Conservation (phyloP, 2,329 filamentous ascomycete genomes). For the Zelopaecilomyces penicillatus region DNA sequence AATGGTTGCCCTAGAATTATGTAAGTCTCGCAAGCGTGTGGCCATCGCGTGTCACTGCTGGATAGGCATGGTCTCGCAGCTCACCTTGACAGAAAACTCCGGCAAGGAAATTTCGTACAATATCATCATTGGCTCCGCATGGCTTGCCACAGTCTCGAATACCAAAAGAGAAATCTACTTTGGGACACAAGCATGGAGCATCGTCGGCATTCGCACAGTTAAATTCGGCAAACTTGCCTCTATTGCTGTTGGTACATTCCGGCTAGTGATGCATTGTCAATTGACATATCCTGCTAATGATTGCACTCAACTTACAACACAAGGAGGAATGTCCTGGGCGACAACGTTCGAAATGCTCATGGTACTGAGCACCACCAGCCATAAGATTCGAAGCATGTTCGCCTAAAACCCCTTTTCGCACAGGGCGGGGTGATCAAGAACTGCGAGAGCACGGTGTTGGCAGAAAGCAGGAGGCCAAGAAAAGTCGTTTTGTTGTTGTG, state of each 20-base stretch:
- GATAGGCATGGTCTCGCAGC: not conserved
- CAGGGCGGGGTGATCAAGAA: too few relatives aligned
- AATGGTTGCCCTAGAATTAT: conserved; percentile 5
- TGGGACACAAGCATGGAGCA: conserved; percentile 32
- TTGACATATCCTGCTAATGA: too few relatives aligned
- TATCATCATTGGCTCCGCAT: conserved; percentile 20
- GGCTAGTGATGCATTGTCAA: conserved; percentile 11
- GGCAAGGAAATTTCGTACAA: conserved; percentile 19
- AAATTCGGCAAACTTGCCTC: conserved; percentile 14
- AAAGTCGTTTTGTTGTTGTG: too few relatives aligned
- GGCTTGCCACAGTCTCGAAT: conserved; percentile 26
- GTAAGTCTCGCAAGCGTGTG: not conserved
- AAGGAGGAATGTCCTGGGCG: conserved; percentile 16
- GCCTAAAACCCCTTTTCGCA: too few relatives aligned
- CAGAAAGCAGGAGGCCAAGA: too few relatives aligned
- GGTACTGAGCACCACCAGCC: conserved; percentile 10
- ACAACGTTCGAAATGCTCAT: conserved; percentile 17
- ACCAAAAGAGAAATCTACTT: conserved; percentile 17
- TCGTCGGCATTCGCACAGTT: conserved; percentile 21
- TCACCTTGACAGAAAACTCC: conserved; percentile 16
- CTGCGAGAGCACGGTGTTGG: too few relatives aligned
- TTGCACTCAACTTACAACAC: conserved; percentile 21
- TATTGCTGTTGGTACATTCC: conserved; percentile 13
- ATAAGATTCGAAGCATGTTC: too few relatives aligned
- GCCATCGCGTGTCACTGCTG: not conserved